Percentiles rank a stretch among this genome's conserved stretches.
Conservation (phyloP, 192 early-diverging fungal species). For the Gonapodya prolifera region DNA sequence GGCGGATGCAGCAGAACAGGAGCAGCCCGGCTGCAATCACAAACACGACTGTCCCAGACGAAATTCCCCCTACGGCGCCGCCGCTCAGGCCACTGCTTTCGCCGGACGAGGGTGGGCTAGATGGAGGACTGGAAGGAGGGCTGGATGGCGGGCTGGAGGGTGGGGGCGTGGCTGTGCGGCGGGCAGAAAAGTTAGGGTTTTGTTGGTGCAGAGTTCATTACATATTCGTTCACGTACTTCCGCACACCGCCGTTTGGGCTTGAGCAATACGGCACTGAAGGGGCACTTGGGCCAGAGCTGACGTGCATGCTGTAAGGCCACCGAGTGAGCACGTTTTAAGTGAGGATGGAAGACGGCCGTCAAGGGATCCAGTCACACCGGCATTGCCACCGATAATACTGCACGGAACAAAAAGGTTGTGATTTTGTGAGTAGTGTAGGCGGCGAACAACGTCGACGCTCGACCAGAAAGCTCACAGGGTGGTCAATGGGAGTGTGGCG, state of each 20-base stretch:
- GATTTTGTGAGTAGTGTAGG: too few species aligned
- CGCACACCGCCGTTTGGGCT: background rate
- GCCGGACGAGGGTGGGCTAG: background rate
- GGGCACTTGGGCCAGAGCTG: background rate
- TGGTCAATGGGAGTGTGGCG: background rate
- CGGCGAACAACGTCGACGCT: too few species aligned
- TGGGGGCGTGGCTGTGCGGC: background rate
- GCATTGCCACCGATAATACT: background rate
- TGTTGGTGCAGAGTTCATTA: too few species aligned
- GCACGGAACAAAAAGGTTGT: too few species aligned
- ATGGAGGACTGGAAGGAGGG: background rate
- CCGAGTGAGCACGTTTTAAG: background rate
- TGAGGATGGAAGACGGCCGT: background rate
- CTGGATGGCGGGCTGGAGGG: background rate
- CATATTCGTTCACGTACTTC: background rate
- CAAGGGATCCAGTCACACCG: background rate
- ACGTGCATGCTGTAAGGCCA: background rate
- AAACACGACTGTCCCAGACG: background rate
- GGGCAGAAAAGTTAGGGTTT: too few species aligned
- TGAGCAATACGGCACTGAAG: background rate
- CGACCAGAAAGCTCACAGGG: too few species aligned
- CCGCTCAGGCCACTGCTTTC: background rate
- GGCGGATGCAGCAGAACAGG: background rate
- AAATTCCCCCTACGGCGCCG: background rate
- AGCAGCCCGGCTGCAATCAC: background rate